Base-by-base conservation (phyloP, 2,329 filamentous ascomycete species). In the Fusarium nematophilum region DNA sequence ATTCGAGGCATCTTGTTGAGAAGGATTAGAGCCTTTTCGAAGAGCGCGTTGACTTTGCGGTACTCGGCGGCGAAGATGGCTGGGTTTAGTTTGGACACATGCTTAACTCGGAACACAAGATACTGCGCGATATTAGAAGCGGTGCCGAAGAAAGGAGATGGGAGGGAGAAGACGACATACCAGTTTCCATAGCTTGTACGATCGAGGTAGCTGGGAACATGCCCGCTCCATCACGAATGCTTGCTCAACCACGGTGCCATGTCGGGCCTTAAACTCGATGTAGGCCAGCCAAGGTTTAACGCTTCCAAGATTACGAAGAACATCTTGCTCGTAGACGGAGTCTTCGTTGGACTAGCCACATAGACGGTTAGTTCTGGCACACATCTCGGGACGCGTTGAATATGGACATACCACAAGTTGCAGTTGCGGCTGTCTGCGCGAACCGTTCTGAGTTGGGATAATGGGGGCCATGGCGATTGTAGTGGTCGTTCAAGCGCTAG, bases 1-100 rank as follows among this genome's bases (percentile, higher is more conserved):
- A 99, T 95, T 65, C 88, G 86, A 18, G 96, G 95, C 95, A 99
- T 99, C 79, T 99, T 99, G 79, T 99, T 97, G 59, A 99, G 85
- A 33, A 99, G 83, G 54, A 97, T 91, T 45, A 99, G 80, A 4
- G 95, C 93, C 67, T 92, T 86, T 78, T 99, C 95, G 73, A 97
- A 99, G 33, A 98, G 86, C 48, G 91, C 85, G 74, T 99, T 99
- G 73, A 98, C 93, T 77, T 98, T 99, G 72, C 88, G 85, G 77
- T 90, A 98, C 72, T 99, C 93, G 55, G 85, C 79, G 46, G 87
- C 86, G 74, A 91, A 92, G 53, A 88, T 84, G 51, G 91, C 90
- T 10, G 94, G 88, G 74, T 97, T 98, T 66, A 94, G 86, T 72
- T 89, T 90, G 58, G 87, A 82, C 57, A 97, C 83, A 76, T 97